phyloP scores from a whole-genome alignment of 2,329 filamentous ascomycete species.

The Sarocladium oryzae region DNA sequence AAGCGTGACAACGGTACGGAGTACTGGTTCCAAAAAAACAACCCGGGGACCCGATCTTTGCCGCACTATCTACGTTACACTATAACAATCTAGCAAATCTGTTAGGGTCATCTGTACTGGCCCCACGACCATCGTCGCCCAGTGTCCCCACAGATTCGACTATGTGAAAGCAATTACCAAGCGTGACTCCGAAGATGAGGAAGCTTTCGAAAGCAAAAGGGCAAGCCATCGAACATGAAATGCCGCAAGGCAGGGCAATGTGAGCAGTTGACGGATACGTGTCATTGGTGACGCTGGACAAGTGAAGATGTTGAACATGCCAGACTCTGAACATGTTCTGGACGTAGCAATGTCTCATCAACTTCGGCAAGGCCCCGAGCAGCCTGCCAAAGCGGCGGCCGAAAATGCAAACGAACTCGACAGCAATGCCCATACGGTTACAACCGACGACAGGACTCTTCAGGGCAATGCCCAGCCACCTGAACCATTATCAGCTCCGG shows the following conservation, averaged over 20 bases:
- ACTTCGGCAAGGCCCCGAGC: not conserved
- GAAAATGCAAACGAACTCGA: not conserved
- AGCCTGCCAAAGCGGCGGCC: too few relatives aligned
- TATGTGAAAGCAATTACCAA: not conserved
- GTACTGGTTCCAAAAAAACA: too few relatives aligned
- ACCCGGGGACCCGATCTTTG: not conserved
- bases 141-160: not conserved
- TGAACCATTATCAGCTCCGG: not conserved
- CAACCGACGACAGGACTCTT: too few relatives aligned
- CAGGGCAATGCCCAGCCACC: too few relatives aligned
- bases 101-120: too few relatives aligned
- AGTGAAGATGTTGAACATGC: not conserved
- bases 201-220: not conserved
- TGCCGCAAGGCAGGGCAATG: not conserved
- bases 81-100: too few relatives aligned
- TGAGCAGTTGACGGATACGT: not conserved
- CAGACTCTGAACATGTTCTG: not conserved
- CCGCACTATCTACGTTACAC: not conserved
- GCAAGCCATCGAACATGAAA: too few relatives aligned
- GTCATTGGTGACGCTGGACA: not conserved
- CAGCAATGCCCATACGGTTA: not conserved
- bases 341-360: not conserved
- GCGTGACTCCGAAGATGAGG: not conserved
- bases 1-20: not conserved
- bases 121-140: not conserved